phyloP scores from a whole-genome alignment of 805 yeast species.

The Saccharomycopsis sp. region DNA sequence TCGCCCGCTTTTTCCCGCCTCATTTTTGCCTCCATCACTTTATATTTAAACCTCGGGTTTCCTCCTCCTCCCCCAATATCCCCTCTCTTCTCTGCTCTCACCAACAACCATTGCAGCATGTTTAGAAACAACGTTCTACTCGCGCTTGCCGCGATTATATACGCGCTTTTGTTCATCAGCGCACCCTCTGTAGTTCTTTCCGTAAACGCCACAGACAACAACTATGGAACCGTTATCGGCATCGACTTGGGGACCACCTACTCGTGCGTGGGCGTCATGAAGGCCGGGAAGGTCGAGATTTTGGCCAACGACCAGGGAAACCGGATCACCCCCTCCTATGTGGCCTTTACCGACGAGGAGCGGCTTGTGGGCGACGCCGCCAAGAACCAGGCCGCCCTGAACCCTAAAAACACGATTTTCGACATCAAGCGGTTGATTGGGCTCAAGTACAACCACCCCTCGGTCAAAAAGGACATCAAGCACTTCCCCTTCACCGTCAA shows the following conservation, averaged over 20 bases:
- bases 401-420: slow-evolving; percentile 79
- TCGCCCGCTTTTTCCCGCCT: no score
- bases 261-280: slow-evolving; percentile 91
- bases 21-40: no score
- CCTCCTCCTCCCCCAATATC: no score
- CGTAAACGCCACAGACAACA: slow-evolving; percentile 23
- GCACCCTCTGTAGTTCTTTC: slow-evolving; percentile 8
- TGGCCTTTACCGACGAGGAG: slow-evolving; percentile 87
- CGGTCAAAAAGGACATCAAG: slow-evolving; percentile 75
- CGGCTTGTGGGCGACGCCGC: slow-evolving; percentile 96
- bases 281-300: slow-evolving; percentile 82
- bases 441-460: slow-evolving; percentile 65
- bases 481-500: slow-evolving; percentile 72
- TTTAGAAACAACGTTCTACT: slow-evolving; percentile 24
- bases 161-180: slow-evolving; percentile 18
- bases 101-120: slow-evolving; percentile 25
- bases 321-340: slow-evolving; percentile 93
- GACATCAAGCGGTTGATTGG: slow-evolving; percentile 93
- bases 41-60: no score
- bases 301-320: slow-evolving; percentile 96
- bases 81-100: no score
- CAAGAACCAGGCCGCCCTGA: slow-evolving; percentile 88
- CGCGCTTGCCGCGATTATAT: slow-evolving; percentile 18
- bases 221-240: slow-evolving; percentile 71
- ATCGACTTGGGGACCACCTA: slow-evolving; percentile 97